Conservation (phyloP, 495 filamentous ascomycete species). For the Glutinoglossum americanum region DNA sequence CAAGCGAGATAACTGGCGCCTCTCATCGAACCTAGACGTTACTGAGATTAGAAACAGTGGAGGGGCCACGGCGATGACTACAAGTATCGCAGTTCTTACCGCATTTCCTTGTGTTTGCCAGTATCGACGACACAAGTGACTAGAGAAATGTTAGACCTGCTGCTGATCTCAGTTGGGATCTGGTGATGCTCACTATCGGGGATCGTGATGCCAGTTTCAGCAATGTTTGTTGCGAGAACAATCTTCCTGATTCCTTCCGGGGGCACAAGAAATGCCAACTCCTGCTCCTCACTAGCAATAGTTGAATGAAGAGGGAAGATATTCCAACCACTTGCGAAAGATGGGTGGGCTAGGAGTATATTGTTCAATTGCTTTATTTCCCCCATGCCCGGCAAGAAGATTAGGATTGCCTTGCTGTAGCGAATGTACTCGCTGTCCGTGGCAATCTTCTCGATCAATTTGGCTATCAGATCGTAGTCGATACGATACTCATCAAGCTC, state of each 20-base stretch:
- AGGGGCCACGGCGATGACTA: constrained; percentile 8
- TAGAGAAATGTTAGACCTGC: background rate
- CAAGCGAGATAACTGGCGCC: constrained; percentile 68
- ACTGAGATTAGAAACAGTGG: constrained; percentile 7
- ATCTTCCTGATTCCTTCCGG: constrained; percentile 30
- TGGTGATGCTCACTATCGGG: constrained; percentile 25
- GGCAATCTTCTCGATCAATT: constrained; percentile 28
- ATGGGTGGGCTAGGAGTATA: background rate
- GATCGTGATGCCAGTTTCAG: constrained; percentile 38
- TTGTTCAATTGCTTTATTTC: constrained; percentile 22
- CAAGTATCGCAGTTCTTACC: constrained; percentile 9
- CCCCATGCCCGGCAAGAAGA: constrained; percentile 34
- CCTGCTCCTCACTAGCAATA: constrained; percentile 22
- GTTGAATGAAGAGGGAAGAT: constrained; percentile 30
- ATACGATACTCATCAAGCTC: constrained; percentile 24
- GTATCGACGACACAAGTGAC: constrained; percentile 28
- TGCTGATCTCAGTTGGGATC: background rate
- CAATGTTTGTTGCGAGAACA: constrained; percentile 36
- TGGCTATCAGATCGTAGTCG: constrained; percentile 25
- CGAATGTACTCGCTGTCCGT: constrained; percentile 16
- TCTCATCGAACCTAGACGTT: constrained; percentile 47
- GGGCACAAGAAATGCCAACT: constrained; percentile 22
- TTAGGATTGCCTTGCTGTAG: constrained; percentile 28
- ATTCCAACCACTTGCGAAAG: constrained; percentile 18
- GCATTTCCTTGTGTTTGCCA: constrained; percentile 63